These are phyloP conservation scores for Pleurotus ostreatus DNA, from an alignment of 768 basidiomycete species.

Conservation along the genomic window DNA sequence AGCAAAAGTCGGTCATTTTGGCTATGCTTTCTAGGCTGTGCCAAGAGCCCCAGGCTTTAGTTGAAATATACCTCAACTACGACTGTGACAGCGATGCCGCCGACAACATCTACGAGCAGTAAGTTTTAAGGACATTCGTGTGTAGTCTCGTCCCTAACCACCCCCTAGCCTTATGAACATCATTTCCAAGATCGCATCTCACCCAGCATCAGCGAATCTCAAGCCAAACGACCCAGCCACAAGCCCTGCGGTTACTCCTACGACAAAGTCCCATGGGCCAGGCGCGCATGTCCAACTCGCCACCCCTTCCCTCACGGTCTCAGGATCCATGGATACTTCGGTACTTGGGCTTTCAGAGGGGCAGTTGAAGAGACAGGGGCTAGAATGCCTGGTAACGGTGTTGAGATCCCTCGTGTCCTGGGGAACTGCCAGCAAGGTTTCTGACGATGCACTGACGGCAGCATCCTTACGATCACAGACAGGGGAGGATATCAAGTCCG, in stretches of 20 bases:
- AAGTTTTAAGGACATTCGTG: conserved; percentile 22
- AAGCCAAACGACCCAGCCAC: conserved; percentile 52
- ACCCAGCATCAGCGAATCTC: conserved; percentile 41
- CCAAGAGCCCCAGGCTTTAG: conserved; percentile 95
- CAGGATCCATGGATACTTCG: conserved; percentile 66
- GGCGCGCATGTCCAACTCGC: conserved; percentile 53
- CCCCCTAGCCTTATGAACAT: conserved; percentile 81
- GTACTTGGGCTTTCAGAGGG: conserved; percentile 71
- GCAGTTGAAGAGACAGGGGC: conserved; percentile 83
- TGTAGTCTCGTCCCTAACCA: conserved; percentile 1
- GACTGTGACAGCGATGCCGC: conserved; percentile 94
- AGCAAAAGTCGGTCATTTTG: conserved; percentile 91
- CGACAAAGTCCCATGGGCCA: conserved; percentile 37
- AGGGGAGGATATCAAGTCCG: conserved; percentile 51
- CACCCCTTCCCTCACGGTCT: conserved; percentile 58
- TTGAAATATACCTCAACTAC: conserved; percentile 98
- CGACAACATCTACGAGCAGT: conserved; percentile 98
- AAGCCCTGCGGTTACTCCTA: conserved; percentile 58
- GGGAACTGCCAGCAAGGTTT: conserved; percentile 59
- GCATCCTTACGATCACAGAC: conserved; percentile 39
- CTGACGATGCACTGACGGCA: conserved; percentile 35
- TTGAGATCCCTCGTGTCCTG: conserved; percentile 88
- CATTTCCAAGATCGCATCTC: conserved; percentile 84
- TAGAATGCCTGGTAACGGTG: conserved; percentile 91
- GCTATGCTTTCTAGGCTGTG: conserved; percentile 85